Conservation (phyloP, 345 rosid species). For the Jatropha curcas region DNA sequence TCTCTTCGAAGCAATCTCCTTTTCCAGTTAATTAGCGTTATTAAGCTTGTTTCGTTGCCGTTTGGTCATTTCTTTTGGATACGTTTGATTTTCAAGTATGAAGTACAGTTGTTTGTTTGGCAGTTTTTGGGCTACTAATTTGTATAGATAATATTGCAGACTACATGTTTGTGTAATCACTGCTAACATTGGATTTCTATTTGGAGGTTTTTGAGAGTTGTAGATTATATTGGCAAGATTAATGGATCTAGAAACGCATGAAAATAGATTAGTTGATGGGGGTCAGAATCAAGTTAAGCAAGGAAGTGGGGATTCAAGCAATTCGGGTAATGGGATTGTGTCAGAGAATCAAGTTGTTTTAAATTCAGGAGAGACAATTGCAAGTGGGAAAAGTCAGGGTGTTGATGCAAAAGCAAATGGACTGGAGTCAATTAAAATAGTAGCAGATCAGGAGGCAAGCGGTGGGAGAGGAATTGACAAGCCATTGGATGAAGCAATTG, state of each 20-base stretch:
- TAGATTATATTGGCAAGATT: slow-evolving; percentile 9
- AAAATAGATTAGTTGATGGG: background rate
- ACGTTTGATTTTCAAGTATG: background rate
- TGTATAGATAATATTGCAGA: background rate
- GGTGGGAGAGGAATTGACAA: slow-evolving; percentile 20
- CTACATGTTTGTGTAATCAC: background rate
- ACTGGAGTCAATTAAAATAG: background rate
- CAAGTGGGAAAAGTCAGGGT: background rate
- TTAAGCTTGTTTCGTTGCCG: background rate
- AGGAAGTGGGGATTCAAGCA: slow-evolving; percentile 6
- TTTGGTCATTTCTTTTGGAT: background rate
- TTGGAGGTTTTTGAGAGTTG: slow-evolving; percentile 15
- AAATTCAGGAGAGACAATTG: slow-evolving; percentile 11
- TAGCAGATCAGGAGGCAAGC: background rate
- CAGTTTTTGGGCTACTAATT: background rate
- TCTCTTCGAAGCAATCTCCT: background rate
- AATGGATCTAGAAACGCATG: slow-evolving; percentile 41
- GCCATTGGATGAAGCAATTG: slow-evolving; percentile 9
- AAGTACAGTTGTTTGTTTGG: background rate
- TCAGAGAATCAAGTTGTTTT: background rate
- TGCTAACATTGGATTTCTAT: background rate
- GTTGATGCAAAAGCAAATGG: background rate
- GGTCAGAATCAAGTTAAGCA: background rate
- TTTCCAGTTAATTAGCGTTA: background rate
- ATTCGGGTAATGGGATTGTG: background rate